Evolutionary conservation across 441 rosid species (phyloP), one percentile per base, ranked within the genome.

Genomic region (Euphorbia schlechtendalii): DNA sequence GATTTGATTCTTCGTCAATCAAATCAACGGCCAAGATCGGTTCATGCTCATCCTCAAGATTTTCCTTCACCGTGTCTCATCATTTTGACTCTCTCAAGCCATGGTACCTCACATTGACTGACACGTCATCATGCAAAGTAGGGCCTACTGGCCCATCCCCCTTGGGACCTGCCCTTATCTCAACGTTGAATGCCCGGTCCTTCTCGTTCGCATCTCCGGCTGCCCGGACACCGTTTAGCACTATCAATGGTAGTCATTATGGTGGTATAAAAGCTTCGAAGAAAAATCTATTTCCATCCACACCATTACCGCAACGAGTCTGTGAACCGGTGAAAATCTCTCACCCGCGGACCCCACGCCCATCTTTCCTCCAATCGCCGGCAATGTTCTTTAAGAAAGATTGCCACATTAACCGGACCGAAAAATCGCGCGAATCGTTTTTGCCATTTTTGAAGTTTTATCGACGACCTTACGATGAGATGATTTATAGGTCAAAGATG

Each of bases 61-160:
- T 93, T 78, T 81, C 96, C 57, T 90, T 93, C 83, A 87, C 93
- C 5, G 99, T 90, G 30, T 80, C 96, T 59, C 96, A 82, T 49
- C 84, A 88, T 74, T 89, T 85, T 66, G 96, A 93, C 78, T 88
- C 96, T 0, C 82, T 89, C 67, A 93, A 93, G 71, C 99, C 97
- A 2, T 93, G 97, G 99, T 71, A 93, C 71, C 93, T 93, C 24
- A 73, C 84, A 8, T 67, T 93, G 69, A 77, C 87, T 22, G 90
- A 87, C 82, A 63, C 89, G 54, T 71, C 96, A 36, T 15, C 79
- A 0, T 61, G 71, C 34, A 82, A 79, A 69, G 85, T 73, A 1
- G 90, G 88, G 13, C 91, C 84, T 1, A 40, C 87, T 15, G 56
- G 71, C 67, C 68, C 85, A 5, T 68, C 76, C 21, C 76, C 76